A percentile compares a stretch with the other conserved stretches of the same genome.
These are phyloP conservation scores for Camelina sativa DNA, from an alignment of 345 rosid species.

Conservation along the genomic window DNA sequence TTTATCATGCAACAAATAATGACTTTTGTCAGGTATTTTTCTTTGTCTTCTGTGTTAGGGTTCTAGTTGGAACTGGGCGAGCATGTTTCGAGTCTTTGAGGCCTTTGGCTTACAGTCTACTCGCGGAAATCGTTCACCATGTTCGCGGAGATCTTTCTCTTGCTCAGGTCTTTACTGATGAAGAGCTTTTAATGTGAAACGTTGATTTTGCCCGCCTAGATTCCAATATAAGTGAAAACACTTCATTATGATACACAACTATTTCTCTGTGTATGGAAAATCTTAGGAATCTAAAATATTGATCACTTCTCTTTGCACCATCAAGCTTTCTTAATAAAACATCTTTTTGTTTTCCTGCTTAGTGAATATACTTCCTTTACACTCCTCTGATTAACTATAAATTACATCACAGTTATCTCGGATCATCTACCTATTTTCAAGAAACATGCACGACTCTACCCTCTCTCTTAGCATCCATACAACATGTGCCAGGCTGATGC, in stretches of 20 bases:
- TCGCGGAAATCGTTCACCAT: slow-evolving; percentile 99
- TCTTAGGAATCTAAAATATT: slow-evolving; percentile 18
- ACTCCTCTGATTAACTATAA: slow-evolving; percentile 31
- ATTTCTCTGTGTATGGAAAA: slow-evolving; percentile 23
- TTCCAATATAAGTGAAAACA: slow-evolving; percentile 17
- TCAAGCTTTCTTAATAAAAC: slow-evolving; percentile 3
- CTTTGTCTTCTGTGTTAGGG: slow-evolving; percentile 54
- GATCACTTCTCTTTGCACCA: slow-evolving; percentile 12
- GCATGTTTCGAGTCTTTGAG: slow-evolving; percentile 98
- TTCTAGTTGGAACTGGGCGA: slow-evolving; percentile 96
- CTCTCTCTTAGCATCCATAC: slow-evolving; percentile 95
- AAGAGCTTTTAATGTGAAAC: slow-evolving; percentile 21
- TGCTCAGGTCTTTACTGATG: slow-evolving; percentile 61
- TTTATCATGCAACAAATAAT: slow-evolving; percentile 17
- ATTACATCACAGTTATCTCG: slow-evolving; percentile 76
- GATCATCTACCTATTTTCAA: slow-evolving; percentile 92
- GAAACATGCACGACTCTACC: slow-evolving; percentile 98
- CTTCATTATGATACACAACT: neutral
- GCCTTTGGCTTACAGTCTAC: slow-evolving; percentile 96
- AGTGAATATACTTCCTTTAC: slow-evolving; percentile 29
- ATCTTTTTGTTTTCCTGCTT: neutral
- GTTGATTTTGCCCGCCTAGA: slow-evolving; percentile 13
- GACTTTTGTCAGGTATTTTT: slow-evolving; percentile 13
- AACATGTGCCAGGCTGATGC: slow-evolving; percentile 96
- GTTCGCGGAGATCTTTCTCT: slow-evolving; percentile 90